Evolutionary conservation across 495 filamentous ascomycete species (phyloP), one percentile per base, ranked within the genome.

Genomic region (Penicillium diatomitis): DNA sequence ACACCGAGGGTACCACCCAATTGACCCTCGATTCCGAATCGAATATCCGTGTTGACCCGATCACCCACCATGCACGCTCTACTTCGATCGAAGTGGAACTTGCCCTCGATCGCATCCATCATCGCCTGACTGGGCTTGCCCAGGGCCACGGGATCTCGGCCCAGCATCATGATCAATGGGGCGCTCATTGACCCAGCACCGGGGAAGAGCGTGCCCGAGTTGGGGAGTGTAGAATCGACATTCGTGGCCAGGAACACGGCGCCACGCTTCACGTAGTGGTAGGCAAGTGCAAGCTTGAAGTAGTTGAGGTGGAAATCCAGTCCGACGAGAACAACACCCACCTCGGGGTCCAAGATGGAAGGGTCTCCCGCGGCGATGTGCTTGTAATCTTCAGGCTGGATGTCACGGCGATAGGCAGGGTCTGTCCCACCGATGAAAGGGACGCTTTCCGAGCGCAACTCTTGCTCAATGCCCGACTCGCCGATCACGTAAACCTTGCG

Each of bases 91-190:
- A 98, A 85, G 47, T 79, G 72, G 62, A 96, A 95, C 67, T 91
- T 95, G 32, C 91, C 91, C 73, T 97, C 91, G 58, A 98, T 85
- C 5, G 94, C 87, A 69, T 96, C 90, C 92, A 98, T 95, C 92
- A 98, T 97, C 8, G 90, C 90, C 72, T 95, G 87, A 54, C 87
- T 95, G 4, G 92, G 94, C 68, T 99, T 99, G 7, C 92, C 92
- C 39, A 96, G 66, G 5, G 87, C 80, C 33, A 87, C 60, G 1
- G 91, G 89, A 57, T 84, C 71, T 67, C 78, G 59, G 58, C 68
- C 66, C 47, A 79, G 71, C 82, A 91, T 90, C 64, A 85, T 84
- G 38, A 82, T 74, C 44, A 99, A 65, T 5, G 90, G 87, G 40
- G 86, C 81, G 43, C 83, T 82, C 53, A 90, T 84, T 6, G 85